phyloP scores from a whole-genome alignment of 2,329 filamentous ascomycete species.

The Aspergillus sp. region DNA sequence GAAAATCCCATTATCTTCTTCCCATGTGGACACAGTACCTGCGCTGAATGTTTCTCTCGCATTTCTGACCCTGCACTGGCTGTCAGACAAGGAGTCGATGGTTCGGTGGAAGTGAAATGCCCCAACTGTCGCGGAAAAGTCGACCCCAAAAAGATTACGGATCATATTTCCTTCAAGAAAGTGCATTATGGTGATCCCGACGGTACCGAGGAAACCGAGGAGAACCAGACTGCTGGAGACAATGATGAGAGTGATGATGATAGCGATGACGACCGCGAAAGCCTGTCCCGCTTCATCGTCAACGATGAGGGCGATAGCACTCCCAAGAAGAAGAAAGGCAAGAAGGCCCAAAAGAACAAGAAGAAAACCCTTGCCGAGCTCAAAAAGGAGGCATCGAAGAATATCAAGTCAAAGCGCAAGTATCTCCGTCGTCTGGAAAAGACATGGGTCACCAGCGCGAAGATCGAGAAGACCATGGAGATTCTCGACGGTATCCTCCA shows the following conservation, averaged over 20 bases:
- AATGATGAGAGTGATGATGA: slow-evolving; percentile 36
- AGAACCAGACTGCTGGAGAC: slow-evolving; percentile 22
- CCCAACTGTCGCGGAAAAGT: slow-evolving; percentile 71
- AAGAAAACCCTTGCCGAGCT: slow-evolving; percentile 37
- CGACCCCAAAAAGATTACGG: slow-evolving; percentile 68
- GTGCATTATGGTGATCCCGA: slow-evolving; percentile 60
- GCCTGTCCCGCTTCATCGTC: slow-evolving; percentile 17
- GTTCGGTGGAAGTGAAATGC: slow-evolving; percentile 58
- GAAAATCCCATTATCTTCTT: slow-evolving; percentile 74
- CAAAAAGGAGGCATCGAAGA: slow-evolving; percentile 56
- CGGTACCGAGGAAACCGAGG: slow-evolving; percentile 19
- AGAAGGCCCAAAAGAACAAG: slow-evolving; percentile 43
- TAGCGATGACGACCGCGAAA: slow-evolving; percentile 20
- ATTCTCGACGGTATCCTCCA: slow-evolving; percentile 55
- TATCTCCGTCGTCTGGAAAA: slow-evolving; percentile 70
- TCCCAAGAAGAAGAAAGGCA: slow-evolving; percentile 38
- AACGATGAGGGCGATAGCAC: slow-evolving; percentile 30
- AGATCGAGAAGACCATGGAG: slow-evolving; percentile 68
- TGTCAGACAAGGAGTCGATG: slow-evolving; percentile 61
- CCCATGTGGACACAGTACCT: slow-evolving; percentile 80
- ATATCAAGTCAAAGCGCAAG: slow-evolving; percentile 61
- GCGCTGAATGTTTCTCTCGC: slow-evolving; percentile 71
- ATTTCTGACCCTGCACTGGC: slow-evolving; percentile 62
- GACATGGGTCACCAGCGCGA: slow-evolving; percentile 71
- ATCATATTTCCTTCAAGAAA: slow-evolving; percentile 70